Base-by-base conservation (phyloP, 2,329 filamentous ascomycete genomes). In the Exophiala oligosperma region DNA sequence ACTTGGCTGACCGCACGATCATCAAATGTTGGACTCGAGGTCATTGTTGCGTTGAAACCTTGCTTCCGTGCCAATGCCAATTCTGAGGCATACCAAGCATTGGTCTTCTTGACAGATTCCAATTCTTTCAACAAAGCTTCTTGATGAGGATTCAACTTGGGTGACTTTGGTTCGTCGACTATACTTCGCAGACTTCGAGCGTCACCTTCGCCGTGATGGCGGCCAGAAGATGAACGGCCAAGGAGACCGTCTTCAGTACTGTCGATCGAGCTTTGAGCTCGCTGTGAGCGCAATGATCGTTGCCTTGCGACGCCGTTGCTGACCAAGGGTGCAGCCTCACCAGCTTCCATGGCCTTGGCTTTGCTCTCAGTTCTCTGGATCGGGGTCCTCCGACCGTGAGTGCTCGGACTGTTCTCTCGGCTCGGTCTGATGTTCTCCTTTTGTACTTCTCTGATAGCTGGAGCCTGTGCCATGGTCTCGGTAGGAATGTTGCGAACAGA, bases 11-110 rank as follows among this genome's bases (percentile, higher is more conserved):
- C 81, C 0, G 83, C 81, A 60, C 89, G 86, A 65, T 89, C 86
- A 63, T 97, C 93, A 24, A 96, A 78, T 0, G 86, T 81, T 12
- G 91, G 86, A 68, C 84, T 90, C 26, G 85, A 82, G 1, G 86
- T 85, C 2, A 85, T 79, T 62, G 84, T 91, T 14, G 90, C 84
- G 5, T 85, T 82, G 69, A 97, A 99, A 4, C 94, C 94, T 41
- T 91, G 85, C 74, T 96, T 96, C 50, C 90, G 86, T 5, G 94
- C 95, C 63, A 99, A 79, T 57, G 96, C 91, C 47, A 99, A 80
- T 74, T 99, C 94, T 0, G 93, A 97, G 6, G 92, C 91, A 73
- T 96, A 97, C 94, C 94, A 99, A 0, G 93, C 93, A 74, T 96
- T 97, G 52, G 90, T 85, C 69, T 89, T 94, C 68, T 91, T 90